phyloP scores from a whole-genome alignment of 148 eudicot species.

The Pouteria glomerata region DNA sequence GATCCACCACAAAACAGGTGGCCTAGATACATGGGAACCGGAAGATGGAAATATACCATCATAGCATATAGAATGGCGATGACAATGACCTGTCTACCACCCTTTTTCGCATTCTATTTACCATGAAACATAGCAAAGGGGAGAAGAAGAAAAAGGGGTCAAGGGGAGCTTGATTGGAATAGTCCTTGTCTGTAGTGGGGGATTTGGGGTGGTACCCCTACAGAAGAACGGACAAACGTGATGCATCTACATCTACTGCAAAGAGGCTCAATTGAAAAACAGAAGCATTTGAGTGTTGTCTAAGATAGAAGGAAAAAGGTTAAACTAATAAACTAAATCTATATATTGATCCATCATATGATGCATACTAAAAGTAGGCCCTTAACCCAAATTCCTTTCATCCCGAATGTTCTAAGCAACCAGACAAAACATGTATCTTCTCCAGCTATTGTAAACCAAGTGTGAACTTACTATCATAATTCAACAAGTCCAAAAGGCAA shows the following conservation, averaged over 20 bases:
- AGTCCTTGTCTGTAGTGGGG: not conserved
- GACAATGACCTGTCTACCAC: not conserved
- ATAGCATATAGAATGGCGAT: no score
- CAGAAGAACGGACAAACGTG: not conserved
- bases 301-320: not conserved
- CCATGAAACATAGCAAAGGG: not conserved
- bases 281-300: not conserved
- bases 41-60: not conserved
- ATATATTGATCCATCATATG: not conserved
- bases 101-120: not conserved
- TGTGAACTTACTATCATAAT: not conserved
- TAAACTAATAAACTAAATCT: not conserved
- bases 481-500: slow-evolving; percentile 1
- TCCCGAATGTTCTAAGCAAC: not conserved
- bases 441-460: not conserved
- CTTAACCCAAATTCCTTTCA: not conserved
- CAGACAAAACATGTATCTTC: not conserved
- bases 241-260: not conserved
- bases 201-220: not conserved
- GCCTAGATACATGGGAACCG: not conserved
- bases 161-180: not conserved
- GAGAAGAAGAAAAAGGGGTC: not conserved
- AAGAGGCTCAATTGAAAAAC: not conserved
- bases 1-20: not conserved
- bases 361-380: not conserved